Conservation (phyloP, 495 filamentous ascomycete species). For the Xeromyces bisporus region DNA sequence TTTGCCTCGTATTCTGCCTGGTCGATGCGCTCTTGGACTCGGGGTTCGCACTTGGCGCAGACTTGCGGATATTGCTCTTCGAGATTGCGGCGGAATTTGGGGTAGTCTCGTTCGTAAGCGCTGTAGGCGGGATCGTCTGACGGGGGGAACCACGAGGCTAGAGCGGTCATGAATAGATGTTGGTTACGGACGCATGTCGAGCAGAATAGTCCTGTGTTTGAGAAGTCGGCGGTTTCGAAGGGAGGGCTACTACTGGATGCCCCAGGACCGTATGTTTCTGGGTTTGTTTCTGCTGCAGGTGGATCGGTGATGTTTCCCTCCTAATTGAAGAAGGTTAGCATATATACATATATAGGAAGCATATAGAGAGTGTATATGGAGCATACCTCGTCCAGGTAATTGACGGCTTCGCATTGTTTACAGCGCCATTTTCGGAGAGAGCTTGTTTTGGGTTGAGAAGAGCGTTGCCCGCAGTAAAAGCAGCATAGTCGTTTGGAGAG, state of each 20-base stretch:
- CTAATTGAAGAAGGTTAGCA: slow-evolving; percentile 28
- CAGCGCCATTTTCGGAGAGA: slow-evolving; percentile 48
- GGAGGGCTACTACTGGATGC: slow-evolving; percentile 13
- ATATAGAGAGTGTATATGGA: slow-evolving; percentile 5
- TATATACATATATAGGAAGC: neutral
- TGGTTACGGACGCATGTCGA: slow-evolving; percentile 67
- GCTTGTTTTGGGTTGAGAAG: slow-evolving; percentile 34
- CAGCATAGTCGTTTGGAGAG: slow-evolving; percentile 41
- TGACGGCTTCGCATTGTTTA: slow-evolving; percentile 57
- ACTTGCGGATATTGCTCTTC: slow-evolving; percentile 72
- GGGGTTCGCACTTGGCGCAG: slow-evolving; percentile 57
- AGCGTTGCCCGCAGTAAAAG: slow-evolving; percentile 59
- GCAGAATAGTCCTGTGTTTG: slow-evolving; percentile 51
- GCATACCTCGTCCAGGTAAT: slow-evolving; percentile 55
- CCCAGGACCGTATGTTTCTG: slow-evolving; percentile 10
- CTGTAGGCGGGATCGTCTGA: slow-evolving; percentile 46
- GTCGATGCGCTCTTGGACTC: slow-evolving; percentile 44
- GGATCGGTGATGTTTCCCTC: slow-evolving; percentile 78
- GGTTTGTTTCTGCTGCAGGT: slow-evolving; percentile 38
- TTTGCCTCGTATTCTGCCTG: slow-evolving; percentile 60
- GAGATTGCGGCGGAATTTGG: slow-evolving; percentile 42
- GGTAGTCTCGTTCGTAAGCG: slow-evolving; percentile 38
- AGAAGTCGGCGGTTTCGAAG: slow-evolving; percentile 18
- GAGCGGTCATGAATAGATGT: slow-evolving; percentile 44
- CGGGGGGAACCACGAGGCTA: slow-evolving; percentile 56